Evolutionary conservation across 345 rosid genomes (phyloP).

Genomic region (Linum lewisii): DNA sequence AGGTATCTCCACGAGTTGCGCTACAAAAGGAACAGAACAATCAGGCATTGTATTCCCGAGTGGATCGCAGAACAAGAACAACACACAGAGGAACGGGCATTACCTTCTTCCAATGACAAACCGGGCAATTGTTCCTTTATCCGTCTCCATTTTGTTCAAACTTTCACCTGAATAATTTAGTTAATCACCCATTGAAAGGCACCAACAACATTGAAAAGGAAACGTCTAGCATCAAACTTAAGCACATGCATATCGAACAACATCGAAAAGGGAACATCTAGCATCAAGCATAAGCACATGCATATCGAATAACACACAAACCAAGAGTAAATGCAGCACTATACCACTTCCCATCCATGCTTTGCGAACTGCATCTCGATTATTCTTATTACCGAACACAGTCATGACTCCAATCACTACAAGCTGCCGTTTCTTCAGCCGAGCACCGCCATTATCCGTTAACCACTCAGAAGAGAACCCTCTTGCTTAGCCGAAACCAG

Average conservation of each 20-base stretch:
- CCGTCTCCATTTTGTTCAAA: slow-evolving; percentile 18
- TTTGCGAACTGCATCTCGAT: slow-evolving; percentile 22
- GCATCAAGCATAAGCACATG: too few relatives aligned
- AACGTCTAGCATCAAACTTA: too few relatives aligned
- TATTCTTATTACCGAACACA: slow-evolving; percentile 17
- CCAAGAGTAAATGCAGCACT: not conserved
- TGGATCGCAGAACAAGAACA: not conserved
- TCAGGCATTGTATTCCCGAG: not conserved
- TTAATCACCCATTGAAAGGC: not conserved
- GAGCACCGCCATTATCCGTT: slow-evolving; percentile 8
- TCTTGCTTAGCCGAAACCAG: slow-evolving; percentile 21
- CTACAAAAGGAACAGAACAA: slow-evolving; percentile 11
- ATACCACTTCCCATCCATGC: slow-evolving; percentile 29
- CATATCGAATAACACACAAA: too few relatives aligned
- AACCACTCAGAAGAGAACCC: slow-evolving; percentile 16
- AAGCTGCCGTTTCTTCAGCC: slow-evolving; percentile 14
- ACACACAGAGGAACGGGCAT: not conserved
- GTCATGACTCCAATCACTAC: slow-evolving; percentile 21
- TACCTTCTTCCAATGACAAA: slow-evolving; percentile 27
- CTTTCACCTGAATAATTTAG: slow-evolving; percentile 11
- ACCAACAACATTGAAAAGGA: too few relatives aligned
- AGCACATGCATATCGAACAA: too few relatives aligned
- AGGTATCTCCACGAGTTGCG: slow-evolving; percentile 49
- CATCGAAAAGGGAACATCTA: too few relatives aligned
- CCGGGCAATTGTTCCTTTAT: slow-evolving; percentile 19